These are phyloP conservation scores for Dactylellina haptotyla DNA, from an alignment of 2,329 filamentous ascomycete genomes.

Conservation along the genomic window DNA sequence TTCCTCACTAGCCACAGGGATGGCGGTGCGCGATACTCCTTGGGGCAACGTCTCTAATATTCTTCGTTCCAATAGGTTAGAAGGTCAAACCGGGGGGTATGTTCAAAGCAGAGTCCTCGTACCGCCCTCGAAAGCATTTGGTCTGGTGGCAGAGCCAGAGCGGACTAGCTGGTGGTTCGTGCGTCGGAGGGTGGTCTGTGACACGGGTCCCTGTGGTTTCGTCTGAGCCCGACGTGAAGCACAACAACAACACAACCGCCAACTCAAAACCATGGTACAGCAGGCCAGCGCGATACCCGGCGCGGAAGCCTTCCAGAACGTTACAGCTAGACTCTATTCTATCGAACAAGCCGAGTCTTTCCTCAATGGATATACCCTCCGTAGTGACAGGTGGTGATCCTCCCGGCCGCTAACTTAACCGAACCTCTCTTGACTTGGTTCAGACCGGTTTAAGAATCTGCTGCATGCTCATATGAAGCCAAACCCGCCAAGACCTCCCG, in stretches of 20 bases:
- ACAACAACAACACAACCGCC: not conserved
- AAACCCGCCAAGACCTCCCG: slow-evolving; percentile 7
- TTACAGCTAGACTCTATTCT: not conserved
- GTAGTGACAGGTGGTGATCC: not conserved
- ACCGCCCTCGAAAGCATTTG: not conserved
- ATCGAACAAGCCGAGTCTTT: not conserved
- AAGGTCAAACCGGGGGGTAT: slow-evolving; percentile 5
- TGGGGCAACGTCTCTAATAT: not conserved
- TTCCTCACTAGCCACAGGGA: too few relatives aligned
- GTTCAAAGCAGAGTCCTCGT: not conserved
- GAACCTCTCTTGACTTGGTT: slow-evolving; percentile 17
- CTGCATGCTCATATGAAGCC: slow-evolving; percentile 5
- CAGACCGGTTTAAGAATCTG: slow-evolving; percentile 17
- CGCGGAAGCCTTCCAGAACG: not conserved
- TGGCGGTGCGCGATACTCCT: too few relatives aligned
- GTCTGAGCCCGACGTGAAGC: not conserved
- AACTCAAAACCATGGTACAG: slow-evolving; percentile 11
- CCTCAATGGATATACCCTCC: slow-evolving; percentile 6
- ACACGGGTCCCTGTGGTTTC: slow-evolving; percentile 4
- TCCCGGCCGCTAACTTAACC: slow-evolving; percentile 14
- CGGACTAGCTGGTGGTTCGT: not conserved
- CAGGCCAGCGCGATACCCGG: not conserved
- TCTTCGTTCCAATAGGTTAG: not conserved
- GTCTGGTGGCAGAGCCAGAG: not conserved
- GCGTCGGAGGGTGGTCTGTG: slow-evolving; percentile 9